Evolutionary conservation across 495 filamentous ascomycete species (phyloP), one percentile per base, ranked within the genome.

Genomic region (Trichoderma gamsii): DNA sequence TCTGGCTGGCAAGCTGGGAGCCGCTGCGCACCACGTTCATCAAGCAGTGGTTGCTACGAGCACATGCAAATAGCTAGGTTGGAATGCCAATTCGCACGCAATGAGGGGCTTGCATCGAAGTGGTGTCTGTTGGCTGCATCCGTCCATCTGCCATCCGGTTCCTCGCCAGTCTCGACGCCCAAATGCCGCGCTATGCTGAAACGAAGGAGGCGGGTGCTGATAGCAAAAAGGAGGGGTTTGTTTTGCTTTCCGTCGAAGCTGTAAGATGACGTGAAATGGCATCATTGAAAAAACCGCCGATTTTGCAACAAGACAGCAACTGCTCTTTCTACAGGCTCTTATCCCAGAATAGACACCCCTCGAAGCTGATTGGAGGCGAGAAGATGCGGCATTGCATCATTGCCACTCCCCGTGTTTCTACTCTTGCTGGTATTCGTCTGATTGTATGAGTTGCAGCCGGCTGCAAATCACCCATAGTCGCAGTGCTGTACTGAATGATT

Each of bases 1-100:
- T 11, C 18, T 29, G 13, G 13, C 21, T 25, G 51, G 21, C 21
- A n/a, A n/a, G 51, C 5, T 16, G 21, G 8, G n/a, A 56, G n/a
- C 12, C 35, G 5, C 7, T 9, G 35, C 35, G 16, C 21, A 56
- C 51, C 51, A 56, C 51, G 51, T 25, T 56, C 51, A 25, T 23
- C 4, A 56, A 21, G 51, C n/a, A 21, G 51, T 56, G 51, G 51
- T n/a, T 56, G n/a, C 51, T 6, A n/a, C n/a, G n/a, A 56, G 51
- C 51, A 16, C 16, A 2, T 46, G 6, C 4, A 3, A 49, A 49
- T 3, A n/a, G 25, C 21, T 21, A n/a, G 8, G 1, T n/a, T 61
- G 56, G 56, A 61, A 61, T 61, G 56, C 56, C 23, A 32, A 61
- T 32, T 23, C 23, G 56, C 25, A 61, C 56, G 25, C 23, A 61